Evolutionary conservation across 768 basidiomycete species (phyloP).

Genomic region (Hysterangium stoloniferum): DNA sequence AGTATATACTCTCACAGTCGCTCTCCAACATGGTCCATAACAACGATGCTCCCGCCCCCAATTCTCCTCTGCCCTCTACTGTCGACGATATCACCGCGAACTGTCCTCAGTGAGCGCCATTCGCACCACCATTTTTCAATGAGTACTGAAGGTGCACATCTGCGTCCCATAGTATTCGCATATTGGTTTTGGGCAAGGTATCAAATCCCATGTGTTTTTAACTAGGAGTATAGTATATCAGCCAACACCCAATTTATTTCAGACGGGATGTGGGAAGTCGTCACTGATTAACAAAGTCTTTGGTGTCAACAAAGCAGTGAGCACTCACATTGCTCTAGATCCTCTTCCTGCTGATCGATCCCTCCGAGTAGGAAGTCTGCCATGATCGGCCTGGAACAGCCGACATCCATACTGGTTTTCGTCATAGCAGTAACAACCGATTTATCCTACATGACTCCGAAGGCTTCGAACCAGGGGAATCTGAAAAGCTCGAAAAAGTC

Average conservation of each 20-base stretch:
- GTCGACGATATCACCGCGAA: neutral
- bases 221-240: neutral
- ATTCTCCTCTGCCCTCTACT: neutral
- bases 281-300: conserved; percentile 24
- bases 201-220: too few species aligned
- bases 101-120: neutral
- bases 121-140: neutral
- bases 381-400: conserved; percentile 19
- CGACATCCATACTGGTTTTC: conserved; percentile 21
- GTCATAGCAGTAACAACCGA: conserved; percentile 17
- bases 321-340: conserved; percentile 5
- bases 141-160: neutral
- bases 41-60: neutral
- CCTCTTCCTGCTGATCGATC: neutral
- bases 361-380: conserved; percentile 7
- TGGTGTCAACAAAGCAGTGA: conserved; percentile 15
- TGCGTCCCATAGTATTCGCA: neutral
- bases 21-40: too few species aligned
- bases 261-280: conserved; percentile 27
- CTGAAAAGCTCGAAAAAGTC: conserved; percentile 18
- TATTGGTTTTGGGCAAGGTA: conserved; percentile 2
- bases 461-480: conserved; percentile 26
- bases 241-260: neutral
- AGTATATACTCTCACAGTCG: too few species aligned
- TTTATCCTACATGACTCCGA: conserved; percentile 26